These are phyloP conservation scores for Gamsiella multidivaricata DNA, from an alignment of 192 early-diverging fungal species.

Conservation along the genomic window DNA sequence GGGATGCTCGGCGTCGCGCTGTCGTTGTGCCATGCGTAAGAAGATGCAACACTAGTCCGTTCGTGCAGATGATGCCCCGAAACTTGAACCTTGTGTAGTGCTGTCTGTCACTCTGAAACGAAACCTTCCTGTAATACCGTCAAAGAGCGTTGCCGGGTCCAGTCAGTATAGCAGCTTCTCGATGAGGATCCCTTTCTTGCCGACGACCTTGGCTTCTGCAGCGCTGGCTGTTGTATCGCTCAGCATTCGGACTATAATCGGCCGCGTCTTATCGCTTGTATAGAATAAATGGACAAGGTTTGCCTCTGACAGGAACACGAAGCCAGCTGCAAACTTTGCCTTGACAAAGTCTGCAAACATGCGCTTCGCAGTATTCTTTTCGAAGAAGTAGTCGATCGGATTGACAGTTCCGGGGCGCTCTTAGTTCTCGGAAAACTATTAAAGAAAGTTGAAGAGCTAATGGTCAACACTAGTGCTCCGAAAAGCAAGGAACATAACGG, in stretches of 20 bases:
- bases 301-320: background rate
- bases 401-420: background rate
- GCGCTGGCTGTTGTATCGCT: background rate
- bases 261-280: background rate
- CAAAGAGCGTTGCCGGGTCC: background rate
- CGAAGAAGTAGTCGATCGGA: background rate
- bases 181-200: background rate
- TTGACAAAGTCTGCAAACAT: background rate
- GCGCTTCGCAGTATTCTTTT: background rate
- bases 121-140: background rate
- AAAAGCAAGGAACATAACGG: too few relatives aligned
- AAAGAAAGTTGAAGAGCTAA: too few relatives aligned
- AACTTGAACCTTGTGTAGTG: background rate
- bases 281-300: background rate
- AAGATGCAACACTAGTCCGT: background rate
- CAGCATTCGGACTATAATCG: background rate
- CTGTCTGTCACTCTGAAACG: background rate
- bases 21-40: background rate
- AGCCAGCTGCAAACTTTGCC: background rate
- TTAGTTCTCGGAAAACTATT: background rate
- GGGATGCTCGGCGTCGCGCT: background rate
- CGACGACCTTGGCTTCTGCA: background rate
- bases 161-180: background rate
- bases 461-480: too few relatives aligned
- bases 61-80: slow-evolving; percentile 3